phyloP scores from a whole-genome alignment of 2,329 filamentous ascomycete genomes.

The Fusarium proliferatum region DNA sequence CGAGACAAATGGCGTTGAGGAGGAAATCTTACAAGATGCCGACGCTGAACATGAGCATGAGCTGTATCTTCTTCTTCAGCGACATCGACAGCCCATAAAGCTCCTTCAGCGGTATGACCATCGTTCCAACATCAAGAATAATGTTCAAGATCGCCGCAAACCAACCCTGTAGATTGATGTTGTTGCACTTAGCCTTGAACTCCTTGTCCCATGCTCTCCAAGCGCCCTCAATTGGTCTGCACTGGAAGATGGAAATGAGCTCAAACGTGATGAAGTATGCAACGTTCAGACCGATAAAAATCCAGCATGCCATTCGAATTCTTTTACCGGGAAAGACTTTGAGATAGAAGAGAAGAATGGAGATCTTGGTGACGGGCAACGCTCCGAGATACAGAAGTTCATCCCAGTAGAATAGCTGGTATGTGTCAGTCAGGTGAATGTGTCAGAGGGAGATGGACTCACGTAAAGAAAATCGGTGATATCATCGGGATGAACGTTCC shows the following conservation, averaged over 20 bases:
- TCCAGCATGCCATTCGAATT: background rate
- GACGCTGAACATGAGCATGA: constrained; percentile 25
- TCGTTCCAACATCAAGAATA: constrained; percentile 53
- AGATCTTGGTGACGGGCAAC: constrained; percentile 6
- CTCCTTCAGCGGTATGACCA: constrained; percentile 5
- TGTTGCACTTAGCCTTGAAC: constrained; percentile 57
- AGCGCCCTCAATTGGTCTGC: constrained; percentile 58
- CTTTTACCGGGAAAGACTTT: constrained; percentile 12
- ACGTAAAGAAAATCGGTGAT: constrained; percentile 21
- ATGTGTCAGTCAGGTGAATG: rapidly evolving
- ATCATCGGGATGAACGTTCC: constrained; percentile 9
- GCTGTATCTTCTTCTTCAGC: constrained; percentile 15
- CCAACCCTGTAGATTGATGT: constrained; percentile 60
- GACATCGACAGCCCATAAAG: constrained; percentile 13
- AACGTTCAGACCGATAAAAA: constrained; percentile 29
- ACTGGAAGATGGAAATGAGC: constrained; percentile 58
- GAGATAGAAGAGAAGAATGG: constrained; percentile 17
- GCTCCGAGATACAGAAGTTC: constrained; percentile 9
- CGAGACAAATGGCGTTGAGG: rapidly evolving
- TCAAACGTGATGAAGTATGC: constrained; percentile 35
- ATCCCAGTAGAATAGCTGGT: constrained; percentile 18
- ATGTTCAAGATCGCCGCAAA: constrained; percentile 62
- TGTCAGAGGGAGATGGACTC: rapidly evolving
- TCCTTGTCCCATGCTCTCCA: constrained; percentile 62
- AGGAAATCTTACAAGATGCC: constrained; percentile 5